Base-by-base conservation (phyloP, 169 alveolate genomes). In the Cystoisospora suis region DNA sequence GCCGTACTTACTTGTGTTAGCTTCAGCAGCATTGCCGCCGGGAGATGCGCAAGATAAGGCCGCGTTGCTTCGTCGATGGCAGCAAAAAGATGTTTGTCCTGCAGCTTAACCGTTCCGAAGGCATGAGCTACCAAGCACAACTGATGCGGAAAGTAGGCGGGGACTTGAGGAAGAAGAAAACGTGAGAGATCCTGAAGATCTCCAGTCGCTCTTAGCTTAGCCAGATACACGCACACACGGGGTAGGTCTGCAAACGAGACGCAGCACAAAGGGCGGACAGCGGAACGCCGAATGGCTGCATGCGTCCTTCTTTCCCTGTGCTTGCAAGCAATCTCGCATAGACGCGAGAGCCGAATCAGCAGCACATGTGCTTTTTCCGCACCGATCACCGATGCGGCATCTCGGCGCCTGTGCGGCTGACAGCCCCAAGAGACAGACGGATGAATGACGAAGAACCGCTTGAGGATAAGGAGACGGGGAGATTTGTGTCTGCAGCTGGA, bases 161-260 rank as follows among this genome's bases (percentile, higher is more conserved):
- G 87, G 59, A 94, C 44, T 59, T 94, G 93, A 20, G 94, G 93
- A 45, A 40, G 46, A 59, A 96, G 83, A 77, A 90, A 90, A n/a
- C 91, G 88, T 0, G 95, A 86, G 65, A 95, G 90, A 44, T 89
- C 87, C 61, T 95, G 96, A 86, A 96, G 83, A n/a, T 93, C 95
- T 0, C 94, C 95, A n/a, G 94, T 91, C 29, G 97, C 96, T 44
- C 81, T 92, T 88, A 96, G 90, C 72, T 40, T 42, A 3, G 97
- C 97, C 79, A 94, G 90, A 53, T 94, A 93, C 70, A 49, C 89
- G 86, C 97, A 95, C 47, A 95, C 94, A 75, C 94, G 81, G n/a
- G 97, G 97, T 53, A 96, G 89, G 77, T 96, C 91, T 87, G 91
- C 75, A 32, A 2, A 45, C 23, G 29, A 53, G 65, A 53, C 29